Conservation (phyloP, 2,329 filamentous ascomycete species). For the Talaromyces marneffei region DNA sequence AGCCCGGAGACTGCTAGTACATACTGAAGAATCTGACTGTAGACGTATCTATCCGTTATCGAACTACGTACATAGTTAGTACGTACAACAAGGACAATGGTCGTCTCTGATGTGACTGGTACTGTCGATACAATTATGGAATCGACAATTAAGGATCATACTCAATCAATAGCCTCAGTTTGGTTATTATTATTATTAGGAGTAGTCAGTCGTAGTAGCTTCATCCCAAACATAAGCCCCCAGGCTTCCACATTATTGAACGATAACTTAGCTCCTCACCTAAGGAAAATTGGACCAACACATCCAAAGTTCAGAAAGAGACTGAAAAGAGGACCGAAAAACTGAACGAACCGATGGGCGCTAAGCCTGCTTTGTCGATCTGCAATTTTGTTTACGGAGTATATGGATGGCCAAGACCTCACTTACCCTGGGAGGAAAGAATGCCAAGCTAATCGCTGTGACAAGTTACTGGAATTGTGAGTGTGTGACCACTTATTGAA, state of each 20-base stretch:
- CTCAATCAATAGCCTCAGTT: background rate
- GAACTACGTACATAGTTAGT: background rate
- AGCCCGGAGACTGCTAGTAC: background rate
- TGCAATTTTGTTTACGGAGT: background rate
- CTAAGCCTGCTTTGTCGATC: slow-evolving; percentile 11
- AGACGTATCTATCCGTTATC: background rate
- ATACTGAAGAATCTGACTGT: background rate
- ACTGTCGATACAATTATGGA: background rate
- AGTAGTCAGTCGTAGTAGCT: too few relatives aligned
- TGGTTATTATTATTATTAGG: background rate
- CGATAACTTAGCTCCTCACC: background rate
- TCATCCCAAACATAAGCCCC: background rate
- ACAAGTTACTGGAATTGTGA: background rate
- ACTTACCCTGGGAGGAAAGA: background rate
- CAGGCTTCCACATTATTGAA: background rate
- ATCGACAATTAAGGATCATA: background rate
- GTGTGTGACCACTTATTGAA: background rate
- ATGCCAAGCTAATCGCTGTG: background rate
- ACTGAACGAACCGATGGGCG: background rate
- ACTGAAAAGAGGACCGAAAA: background rate
- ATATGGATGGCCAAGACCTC: background rate
- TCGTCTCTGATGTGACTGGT: background rate
- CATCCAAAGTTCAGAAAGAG: background rate
- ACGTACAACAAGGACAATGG: background rate
- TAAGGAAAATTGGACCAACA: background rate